A percentile compares a stretch with the other conserved stretches of the same genome.
These are phyloP conservation scores for Sphaerulina vaccinii DNA, from an alignment of 2,329 filamentous ascomycete genomes.

Conservation along the genomic window DNA sequence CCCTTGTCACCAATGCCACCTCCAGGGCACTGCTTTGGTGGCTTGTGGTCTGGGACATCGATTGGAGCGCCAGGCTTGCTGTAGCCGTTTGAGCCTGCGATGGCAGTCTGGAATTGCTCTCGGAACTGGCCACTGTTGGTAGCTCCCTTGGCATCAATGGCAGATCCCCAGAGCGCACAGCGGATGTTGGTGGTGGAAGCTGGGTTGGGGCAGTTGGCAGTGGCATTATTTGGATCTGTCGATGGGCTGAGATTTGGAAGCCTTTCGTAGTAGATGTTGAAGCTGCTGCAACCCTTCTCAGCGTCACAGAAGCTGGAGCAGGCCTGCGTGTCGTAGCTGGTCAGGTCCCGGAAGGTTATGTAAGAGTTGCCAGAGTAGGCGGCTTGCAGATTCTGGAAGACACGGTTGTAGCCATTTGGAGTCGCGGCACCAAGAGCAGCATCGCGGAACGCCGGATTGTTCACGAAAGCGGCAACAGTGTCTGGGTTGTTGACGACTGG, in stretches of 20 bases:
- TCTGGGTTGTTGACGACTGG: not conserved
- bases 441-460: not conserved
- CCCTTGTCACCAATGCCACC: conserved; percentile 22
- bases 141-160: conserved; percentile 32
- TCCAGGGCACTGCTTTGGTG: conserved; percentile 20
- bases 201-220: conserved; percentile 39
- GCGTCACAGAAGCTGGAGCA: conserved; percentile 37
- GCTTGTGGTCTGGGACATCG: conserved; percentile 19
- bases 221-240: conserved; percentile 25
- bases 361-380: conserved; percentile 35
- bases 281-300: conserved; percentile 35
- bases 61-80: conserved; percentile 30
- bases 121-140: conserved; percentile 33
- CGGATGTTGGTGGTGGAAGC: conserved; percentile 42
- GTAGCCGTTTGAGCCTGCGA: conserved; percentile 34
- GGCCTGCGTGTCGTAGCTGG: conserved; percentile 32
- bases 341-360: conserved; percentile 35
- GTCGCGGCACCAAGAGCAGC: not conserved
- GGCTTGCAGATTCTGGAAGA: conserved; percentile 36
- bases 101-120: conserved; percentile 33
- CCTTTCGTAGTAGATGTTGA: conserved; percentile 41
- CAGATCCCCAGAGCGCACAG: conserved; percentile 42
- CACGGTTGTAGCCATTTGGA: conserved; percentile 28
- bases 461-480: conserved; percentile 3
- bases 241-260: conserved; percentile 36